Evolutionary conservation across 2,329 filamentous ascomycete genomes (phyloP), one percentile per base, ranked within the genome.

Genomic region (Helotiales sp.): DNA sequence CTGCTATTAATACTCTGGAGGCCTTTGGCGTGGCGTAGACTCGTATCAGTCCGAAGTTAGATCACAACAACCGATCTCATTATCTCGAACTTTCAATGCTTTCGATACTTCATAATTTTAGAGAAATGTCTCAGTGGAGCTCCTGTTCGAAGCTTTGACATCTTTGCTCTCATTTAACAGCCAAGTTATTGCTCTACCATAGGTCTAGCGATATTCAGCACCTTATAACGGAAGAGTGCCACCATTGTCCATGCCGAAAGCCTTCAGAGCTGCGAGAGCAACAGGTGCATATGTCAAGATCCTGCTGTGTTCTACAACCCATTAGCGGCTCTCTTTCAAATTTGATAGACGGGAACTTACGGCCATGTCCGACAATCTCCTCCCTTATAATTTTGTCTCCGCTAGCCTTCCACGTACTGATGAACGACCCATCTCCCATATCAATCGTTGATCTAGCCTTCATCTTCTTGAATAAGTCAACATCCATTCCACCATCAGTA

Each of bases 271-370:
- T 1, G 89, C 90, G 45, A 91, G 78, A 8, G 85, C 78, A 17
- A 93, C 86, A 3, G 88, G 84, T 1, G 88, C 84, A 74, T 87
- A 91, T 6, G 86, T 86, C 77, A 92, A 85, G 45, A 93, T 83
- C 60, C 86, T 81, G 75, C 93, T 93, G 76, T 94, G 91, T 6
- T 88, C 89, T 91, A 64, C 0, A 22, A 13, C 30, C 5, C 24
- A 6, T 70, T 20, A 69, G 54, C 28, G 15, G 20, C 5, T 5
- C n/a, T 54, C 15, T 13, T 28, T 17, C 20, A 28, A 28, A n/a
- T 40, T 26, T 28, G 40, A 40, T 45, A 45, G 17, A 40, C 3
- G 26, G 66, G 76, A 24, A 74, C 75, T 75, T 68, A 77, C 76
- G 67, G 20, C 76, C 76, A 70, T 76, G 72, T 17, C 69, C 66